A percentile compares a stretch with the other conserved stretches of the same genome.
These are phyloP conservation scores for Gastrodia elata DNA, from an alignment of 106 monocot species.

Conservation along the genomic window DNA sequence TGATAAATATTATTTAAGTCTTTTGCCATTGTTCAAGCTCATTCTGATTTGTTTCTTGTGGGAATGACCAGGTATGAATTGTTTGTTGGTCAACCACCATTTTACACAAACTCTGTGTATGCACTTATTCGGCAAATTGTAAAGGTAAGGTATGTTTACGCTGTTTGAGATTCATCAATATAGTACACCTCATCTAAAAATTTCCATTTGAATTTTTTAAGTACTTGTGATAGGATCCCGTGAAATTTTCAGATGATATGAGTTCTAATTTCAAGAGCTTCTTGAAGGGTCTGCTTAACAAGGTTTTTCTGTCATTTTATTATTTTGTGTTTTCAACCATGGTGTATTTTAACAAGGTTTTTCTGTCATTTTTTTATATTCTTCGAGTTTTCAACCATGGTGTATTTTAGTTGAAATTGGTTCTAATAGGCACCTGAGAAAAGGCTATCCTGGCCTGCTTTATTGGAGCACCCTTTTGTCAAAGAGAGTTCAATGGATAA, in stretches of 20 bases:
- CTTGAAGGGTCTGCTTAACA: constrained; percentile 90
- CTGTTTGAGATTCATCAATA: not conserved
- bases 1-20: not conserved
- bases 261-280: constrained; percentile 82
- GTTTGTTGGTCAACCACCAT: constrained; percentile 98
- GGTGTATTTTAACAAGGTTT: constrained; percentile 48
- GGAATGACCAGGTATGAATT: constrained; percentile 67
- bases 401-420: constrained; percentile 4
- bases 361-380: no score
- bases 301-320: constrained; percentile 46
- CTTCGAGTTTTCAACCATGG: not conserved
- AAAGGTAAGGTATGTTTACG: constrained; percentile 42
- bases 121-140: constrained; percentile 94
- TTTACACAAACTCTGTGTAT: constrained; percentile 99
- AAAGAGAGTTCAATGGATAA: constrained; percentile 54
- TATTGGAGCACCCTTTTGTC: constrained; percentile 98
- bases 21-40: not conserved
- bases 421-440: constrained; percentile 58
- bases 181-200: not conserved
- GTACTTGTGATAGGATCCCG: constrained; percentile 75
- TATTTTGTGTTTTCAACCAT: not conserved
- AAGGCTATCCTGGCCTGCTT: constrained; percentile 81
- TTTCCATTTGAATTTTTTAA: constrained; percentile 3
- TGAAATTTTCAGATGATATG: constrained; percentile 99
- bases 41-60: constrained; percentile 1